These are phyloP conservation scores for Cystobasidium tubakii DNA, from an alignment of 768 basidiomycete species.

Conservation along the genomic window DNA sequence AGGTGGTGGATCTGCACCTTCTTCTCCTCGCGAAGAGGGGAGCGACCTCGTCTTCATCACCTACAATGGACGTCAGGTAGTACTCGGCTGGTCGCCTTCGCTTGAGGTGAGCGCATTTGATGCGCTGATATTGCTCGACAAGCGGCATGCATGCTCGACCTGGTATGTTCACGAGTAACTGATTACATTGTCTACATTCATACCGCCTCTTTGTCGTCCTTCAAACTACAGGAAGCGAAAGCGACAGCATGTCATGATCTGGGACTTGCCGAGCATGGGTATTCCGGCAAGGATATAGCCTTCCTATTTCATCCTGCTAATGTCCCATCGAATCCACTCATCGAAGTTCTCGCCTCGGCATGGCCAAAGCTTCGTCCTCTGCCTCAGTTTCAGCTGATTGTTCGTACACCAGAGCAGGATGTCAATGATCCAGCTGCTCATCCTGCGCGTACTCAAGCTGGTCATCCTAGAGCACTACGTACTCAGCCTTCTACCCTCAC, in stretches of 20 bases:
- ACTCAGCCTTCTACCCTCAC: background rate
- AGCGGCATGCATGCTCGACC: too few species aligned
- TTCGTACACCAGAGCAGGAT: background rate
- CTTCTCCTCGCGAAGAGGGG: background rate
- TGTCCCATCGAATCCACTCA: background rate
- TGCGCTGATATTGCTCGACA: too few species aligned
- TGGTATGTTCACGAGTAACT: too few species aligned
- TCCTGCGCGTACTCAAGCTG: background rate
- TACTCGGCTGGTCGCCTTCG: background rate
- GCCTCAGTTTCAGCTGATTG: background rate
- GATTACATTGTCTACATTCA: too few species aligned
- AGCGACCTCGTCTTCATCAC: constrained; percentile 3
- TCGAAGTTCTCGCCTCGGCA: background rate
- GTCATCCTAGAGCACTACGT: background rate
- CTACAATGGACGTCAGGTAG: background rate
- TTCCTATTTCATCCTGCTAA: background rate
- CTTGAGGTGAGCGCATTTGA: background rate
- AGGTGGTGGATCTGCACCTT: background rate
- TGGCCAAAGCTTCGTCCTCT: background rate
- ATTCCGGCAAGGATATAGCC: background rate
- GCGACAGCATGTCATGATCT: background rate
- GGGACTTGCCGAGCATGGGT: background rate
- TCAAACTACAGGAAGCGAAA: background rate
- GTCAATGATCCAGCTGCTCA: background rate
- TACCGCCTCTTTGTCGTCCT: background rate